phyloP scores from a whole-genome alignment of 306 rosid genomes.

The Casuarina equisetifolia region DNA sequence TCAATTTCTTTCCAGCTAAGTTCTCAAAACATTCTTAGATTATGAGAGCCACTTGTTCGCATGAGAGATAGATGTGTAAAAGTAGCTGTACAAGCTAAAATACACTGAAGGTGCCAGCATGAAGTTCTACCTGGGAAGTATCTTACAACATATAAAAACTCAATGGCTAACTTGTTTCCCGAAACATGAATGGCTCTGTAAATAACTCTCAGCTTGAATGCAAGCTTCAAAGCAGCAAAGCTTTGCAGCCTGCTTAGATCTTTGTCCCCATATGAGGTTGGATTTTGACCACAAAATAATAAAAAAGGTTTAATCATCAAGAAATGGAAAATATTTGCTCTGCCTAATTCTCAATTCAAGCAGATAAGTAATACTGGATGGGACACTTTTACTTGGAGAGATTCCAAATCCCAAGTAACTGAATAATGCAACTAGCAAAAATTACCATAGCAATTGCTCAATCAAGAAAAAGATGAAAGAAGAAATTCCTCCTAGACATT shows the following conservation, averaged over 20 bases:
- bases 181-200: neutral
- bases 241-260: neutral
- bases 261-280: neutral
- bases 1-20: neutral
- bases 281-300: neutral
- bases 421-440: neutral
- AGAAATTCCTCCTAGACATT: neutral
- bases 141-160: neutral
- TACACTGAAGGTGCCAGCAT: neutral
- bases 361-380: neutral
- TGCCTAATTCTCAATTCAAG: neutral
- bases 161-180: neutral
- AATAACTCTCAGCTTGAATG: neutral
- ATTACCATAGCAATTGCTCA: neutral
- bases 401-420: neutral
- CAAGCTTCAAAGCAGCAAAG: neutral
- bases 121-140: neutral
- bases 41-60: neutral
- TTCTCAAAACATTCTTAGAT: neutral
- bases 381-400: neutral
- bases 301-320: neutral
- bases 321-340: neutral
- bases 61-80: neutral
- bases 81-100: neutral
- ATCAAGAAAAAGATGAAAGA: neutral